Evolutionary conservation across 768 basidiomycete genomes (phyloP), one percentile per base, ranked within the genome.

Genomic region (Epithele typhae): DNA sequence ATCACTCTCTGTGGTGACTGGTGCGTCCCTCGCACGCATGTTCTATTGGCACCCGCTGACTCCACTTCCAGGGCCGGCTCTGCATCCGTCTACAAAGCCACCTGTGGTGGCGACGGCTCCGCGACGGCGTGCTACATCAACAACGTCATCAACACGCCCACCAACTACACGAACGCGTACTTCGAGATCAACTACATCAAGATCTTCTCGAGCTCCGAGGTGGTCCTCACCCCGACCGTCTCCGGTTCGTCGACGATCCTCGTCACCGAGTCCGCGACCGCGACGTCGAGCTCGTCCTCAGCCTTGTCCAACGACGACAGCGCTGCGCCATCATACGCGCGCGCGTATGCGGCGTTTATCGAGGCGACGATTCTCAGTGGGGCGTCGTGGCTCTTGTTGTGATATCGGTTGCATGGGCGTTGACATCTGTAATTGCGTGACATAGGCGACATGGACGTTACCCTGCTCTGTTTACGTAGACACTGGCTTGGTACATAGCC

Each of bases 161-260:
- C 66, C 41, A 47, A 48, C 43, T 78, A 68, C 63, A 71, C 71
- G 54, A 49, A 65, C 23, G 77, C 77, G 1, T 81, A 75, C 63
- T 87, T 83, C 54, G 81, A 84, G 60, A 68, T 86, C 58, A 68
- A 71, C 38, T 78, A 76, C 53, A 63, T 86, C 44, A 75, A 77
- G 11, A 75, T 77, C 3, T 83, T 80, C 46, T 56, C 55, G 21
- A 66, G 59, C 30, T 51, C 44, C 49, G 37, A 43, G 36, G 43
- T 27, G 35, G 35, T 45, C 37, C 40, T 54, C 32, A 30, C 50
- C 30, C 42, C 48, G 18, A 34, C 41, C 3, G 25, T 30, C 27
- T 46, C 51, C 21, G 48, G 45, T 23, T 30, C 33, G 5, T 40
- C 46, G 14, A 50, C 42, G 10, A 35, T 52, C 24, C 33, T 43